Percentiles rank a stretch among this genome's conserved stretches.
These are phyloP conservation scores for Aspergillus fijiensis DNA, from an alignment of 2,329 filamentous ascomycete species.

Conservation along the genomic window DNA sequence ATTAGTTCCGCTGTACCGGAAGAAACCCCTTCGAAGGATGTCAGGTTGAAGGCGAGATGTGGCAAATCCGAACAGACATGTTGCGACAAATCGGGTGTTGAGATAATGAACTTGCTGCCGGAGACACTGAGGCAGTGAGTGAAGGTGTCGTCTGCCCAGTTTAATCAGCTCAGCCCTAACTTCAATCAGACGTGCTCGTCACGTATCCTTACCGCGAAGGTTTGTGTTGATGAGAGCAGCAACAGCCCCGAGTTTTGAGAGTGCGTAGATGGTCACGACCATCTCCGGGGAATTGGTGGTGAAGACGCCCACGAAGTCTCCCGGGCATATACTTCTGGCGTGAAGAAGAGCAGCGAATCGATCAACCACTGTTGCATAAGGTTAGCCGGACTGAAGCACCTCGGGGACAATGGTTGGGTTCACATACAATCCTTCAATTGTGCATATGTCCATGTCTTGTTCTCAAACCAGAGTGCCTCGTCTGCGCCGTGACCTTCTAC, in stretches of 20 bases:
- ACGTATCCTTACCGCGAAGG: conserved; percentile 40
- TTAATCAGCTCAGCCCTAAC: background rate
- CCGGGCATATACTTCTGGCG: conserved; percentile 35
- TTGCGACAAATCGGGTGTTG: conserved; percentile 45
- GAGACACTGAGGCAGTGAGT: conserved; percentile 47
- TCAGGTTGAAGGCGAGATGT: conserved; percentile 40
- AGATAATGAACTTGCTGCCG: conserved; percentile 42
- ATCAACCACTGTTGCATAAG: conserved; percentile 39
- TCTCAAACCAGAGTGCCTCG: conserved; percentile 52
- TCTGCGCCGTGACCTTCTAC: conserved; percentile 38
- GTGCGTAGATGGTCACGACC: conserved; percentile 45
- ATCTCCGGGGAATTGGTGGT: conserved; percentile 53
- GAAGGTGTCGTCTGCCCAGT: conserved; percentile 43
- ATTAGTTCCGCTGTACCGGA: conserved; percentile 25
- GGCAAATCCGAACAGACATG: conserved; percentile 35
- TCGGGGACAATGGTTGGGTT: background rate
- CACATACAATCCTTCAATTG: conserved; percentile 45
- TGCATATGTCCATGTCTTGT: conserved; percentile 49
- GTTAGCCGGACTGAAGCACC: conserved; percentile 4
- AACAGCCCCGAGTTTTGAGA: conserved; percentile 49
- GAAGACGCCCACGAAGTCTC: conserved; percentile 49
- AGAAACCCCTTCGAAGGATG: conserved; percentile 35
- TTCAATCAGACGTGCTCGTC: background rate
- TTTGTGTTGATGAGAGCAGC: conserved; percentile 50
- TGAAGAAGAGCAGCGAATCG: conserved; percentile 46